Base-by-base conservation (phyloP, 1,139 yeast genomes). In the Saccharomyces uvarum region DNA sequence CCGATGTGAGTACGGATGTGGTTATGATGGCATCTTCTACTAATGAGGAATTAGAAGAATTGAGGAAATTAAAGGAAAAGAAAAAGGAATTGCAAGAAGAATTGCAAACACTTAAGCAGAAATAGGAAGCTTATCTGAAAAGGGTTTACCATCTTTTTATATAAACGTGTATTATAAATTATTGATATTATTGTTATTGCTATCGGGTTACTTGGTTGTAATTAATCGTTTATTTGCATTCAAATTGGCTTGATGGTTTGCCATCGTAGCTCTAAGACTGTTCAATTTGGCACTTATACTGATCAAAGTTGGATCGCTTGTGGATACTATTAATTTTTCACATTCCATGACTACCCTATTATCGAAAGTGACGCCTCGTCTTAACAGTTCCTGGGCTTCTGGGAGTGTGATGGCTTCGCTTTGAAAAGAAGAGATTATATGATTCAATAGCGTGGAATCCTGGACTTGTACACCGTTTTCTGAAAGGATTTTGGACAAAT, bases 261-360 rank as follows among this genome's bases (percentile, higher is more conserved):
- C 64, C 13, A 73, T 65, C 26, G 69, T 57, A 52, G 62, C 68
- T 49, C 71, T 74, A 42, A 73, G 56, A 1, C 72, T 72, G 49
- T 64, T 67, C 48, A 77, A 61, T 58, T 77, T 77, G 6, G 79
- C 70, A 21, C 73, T 65, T 4, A 77, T 73, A 32, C 77, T 73
- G 21, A 77, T 70, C 49, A 77, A 59, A 50, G 71, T 70, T 5
- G 81, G 81, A 56, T 78, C 81, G 57, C 76, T 78, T 31, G 77
- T 71, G 31, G 74, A 73, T 14, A 74, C 72, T 6, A 71, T 63
- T 4, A 74, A 59, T 52, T 73, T 72, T 51, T 75, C 79, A 51
- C 67, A 62, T 56, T 75, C 79, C 48, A 74, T 66, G 3, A 76
- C 77, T 3, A 74, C 74, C 46, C 62, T 63, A 19, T 69, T 70